Evolutionary conservation across 2,329 filamentous ascomycete species (phyloP), one percentile per base, ranked within the genome.

Genomic region (Plenodomus tracheiphilus): DNA sequence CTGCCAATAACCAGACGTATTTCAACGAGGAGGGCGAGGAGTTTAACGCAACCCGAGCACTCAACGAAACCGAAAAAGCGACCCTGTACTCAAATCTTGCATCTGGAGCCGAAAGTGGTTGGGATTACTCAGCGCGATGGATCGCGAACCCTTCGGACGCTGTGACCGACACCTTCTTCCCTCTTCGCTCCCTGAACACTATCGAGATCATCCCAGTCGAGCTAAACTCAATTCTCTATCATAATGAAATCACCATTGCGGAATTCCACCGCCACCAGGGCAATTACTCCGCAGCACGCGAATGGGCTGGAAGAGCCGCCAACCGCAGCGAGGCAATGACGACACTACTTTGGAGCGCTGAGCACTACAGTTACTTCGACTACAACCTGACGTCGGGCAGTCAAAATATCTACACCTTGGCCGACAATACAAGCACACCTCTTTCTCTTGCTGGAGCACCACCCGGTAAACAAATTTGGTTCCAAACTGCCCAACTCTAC

Each of bases 191-290:
- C 13, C 77, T 87, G 37, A 86, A 87, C 66, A 80, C 79, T 6
- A 72, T 74, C 47, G 77, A 82, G 39, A 77, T 81, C 10, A 73
- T 88, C 1, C 83, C 84, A 1, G 83, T 88, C 2, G 85, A 87
- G 47, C 77, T 88, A 53, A 88, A 88, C 69, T 82, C 84, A 1
- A 87, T 88, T 38, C 71, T 88, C 8, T 88, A 87, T 66, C 79
- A 79, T 59, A 86, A 86, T 55, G 85, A 88, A 61, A 72, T 81
- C 2, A 75, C 78, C 42, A 84, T 88, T 43, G 76, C 81, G 10
- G 60, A 72, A 2, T 85, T 86, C 64, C 75, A 83, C 53, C 74
- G 77, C 35, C 64, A 70, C 18, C 74, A 75, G 0, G 81, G 81
- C 46, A 81, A 86, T 64, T 60, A 67, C 22, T 77, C 74, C 1